Base-by-base conservation (phyloP, 306 rosid species). In the Coriaria nepalensis region DNA sequence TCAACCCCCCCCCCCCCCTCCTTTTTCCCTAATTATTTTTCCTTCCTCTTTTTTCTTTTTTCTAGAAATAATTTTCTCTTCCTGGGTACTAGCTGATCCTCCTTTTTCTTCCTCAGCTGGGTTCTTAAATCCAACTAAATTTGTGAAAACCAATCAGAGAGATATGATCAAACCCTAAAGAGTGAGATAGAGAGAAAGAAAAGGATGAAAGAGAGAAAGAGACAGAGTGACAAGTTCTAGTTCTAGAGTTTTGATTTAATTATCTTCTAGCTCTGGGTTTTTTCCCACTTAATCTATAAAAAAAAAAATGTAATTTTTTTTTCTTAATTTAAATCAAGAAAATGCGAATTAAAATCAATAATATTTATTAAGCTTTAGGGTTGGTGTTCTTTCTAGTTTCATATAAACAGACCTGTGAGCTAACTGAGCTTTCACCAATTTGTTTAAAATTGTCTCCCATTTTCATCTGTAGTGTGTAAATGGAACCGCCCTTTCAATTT, bases 1-100 rank as follows among this genome's bases (percentile, higher is more conserved):
- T 20, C 29, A 20, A 20, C 29, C 29, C 70, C 96, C 82, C 77
- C 77, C 82, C 73, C 82, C 57, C 72, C 82, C 96, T 35, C 82
- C 96, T 70, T 93, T 79, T 79, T 90, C 90, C 53, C 96, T 86
- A 37, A 93, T 93, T 93, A 86, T 72, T 61, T 61, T 59, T 46
- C 12, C 62, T 63, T 53, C 72, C 64, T 50, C 15, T 14, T 56
- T 33, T 51, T 32, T 42, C 62, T 51, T 47, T 59, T 47, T 45
- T 45, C 40, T 33, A 59, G 29, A 55, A 45, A 40, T 38, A 49
- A 49, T 59, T 57, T 49, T 35, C 47, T 49, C 61, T 50, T 40
- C 37, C 46, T 54, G 59, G 73, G 61, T 51, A 68, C 61, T 52
- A 46, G 49, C 48, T 60, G 71, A 68, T 58, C 55, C 67, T 80